A percentile compares a stretch with the other conserved stretches of the same genome.
These are phyloP conservation scores for Cicer yamashitae DNA, from an alignment of 306 rosid species.

Conservation along the genomic window DNA sequence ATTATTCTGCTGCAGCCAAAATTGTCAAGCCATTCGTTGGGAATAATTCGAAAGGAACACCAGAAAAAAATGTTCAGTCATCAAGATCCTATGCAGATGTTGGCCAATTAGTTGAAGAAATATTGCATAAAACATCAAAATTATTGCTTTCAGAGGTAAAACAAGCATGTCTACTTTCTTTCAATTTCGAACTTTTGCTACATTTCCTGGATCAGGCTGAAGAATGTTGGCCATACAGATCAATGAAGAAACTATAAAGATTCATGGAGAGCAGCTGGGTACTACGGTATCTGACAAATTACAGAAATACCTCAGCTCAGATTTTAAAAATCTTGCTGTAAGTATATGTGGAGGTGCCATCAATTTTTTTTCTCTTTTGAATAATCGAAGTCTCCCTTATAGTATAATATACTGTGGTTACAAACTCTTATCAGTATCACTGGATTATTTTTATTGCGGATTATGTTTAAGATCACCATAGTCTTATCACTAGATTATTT, in stretches of 20 bases:
- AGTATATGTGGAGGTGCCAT: slow-evolving; percentile 51
- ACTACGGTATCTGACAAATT: slow-evolving; percentile 62
- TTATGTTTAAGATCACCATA: slow-evolving; percentile 63
- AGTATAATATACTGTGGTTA: slow-evolving; percentile 8
- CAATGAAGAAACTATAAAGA: slow-evolving; percentile 63
- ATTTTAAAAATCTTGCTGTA: slow-evolving; percentile 77
- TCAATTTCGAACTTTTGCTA: slow-evolving; percentile 7
- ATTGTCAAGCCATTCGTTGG: slow-evolving; percentile 53
- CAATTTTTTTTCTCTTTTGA: not conserved
- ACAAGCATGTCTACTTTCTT: slow-evolving; percentile 13
- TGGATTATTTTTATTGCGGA: slow-evolving; percentile 50
- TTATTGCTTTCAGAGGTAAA: slow-evolving; percentile 78
- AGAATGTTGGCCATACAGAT: slow-evolving; percentile 56
- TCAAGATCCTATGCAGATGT: slow-evolving; percentile 61
- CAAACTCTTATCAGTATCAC: not conserved
- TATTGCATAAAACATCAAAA: slow-evolving; percentile 72
- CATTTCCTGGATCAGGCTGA: slow-evolving; percentile 31
- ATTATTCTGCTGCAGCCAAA: slow-evolving; percentile 55
- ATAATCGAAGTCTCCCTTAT: not conserved
- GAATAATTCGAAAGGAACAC: slow-evolving; percentile 59
- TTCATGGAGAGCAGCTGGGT: slow-evolving; percentile 72
- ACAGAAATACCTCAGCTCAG: slow-evolving; percentile 64
- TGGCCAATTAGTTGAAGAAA: slow-evolving; percentile 74
- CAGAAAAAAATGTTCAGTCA: slow-evolving; percentile 46
- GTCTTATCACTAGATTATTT: slow-evolving; percentile 12